phyloP scores from a whole-genome alignment of 1,284 basidiomycete genomes.

The Melampsora abietis-canadensis region DNA sequence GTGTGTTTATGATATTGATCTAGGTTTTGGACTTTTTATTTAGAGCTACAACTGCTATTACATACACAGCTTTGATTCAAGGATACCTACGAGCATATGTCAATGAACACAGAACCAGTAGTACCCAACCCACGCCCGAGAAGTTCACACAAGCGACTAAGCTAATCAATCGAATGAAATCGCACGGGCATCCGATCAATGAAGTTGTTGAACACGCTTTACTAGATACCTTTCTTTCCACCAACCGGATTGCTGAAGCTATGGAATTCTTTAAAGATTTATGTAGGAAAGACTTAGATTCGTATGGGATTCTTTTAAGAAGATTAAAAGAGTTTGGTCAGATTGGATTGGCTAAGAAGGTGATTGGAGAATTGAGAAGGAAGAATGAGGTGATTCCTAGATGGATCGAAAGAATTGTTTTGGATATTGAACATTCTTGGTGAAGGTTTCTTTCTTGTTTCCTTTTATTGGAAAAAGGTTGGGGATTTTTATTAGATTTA shows the following conservation, averaged over 20 bases:
- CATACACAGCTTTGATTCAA: conserved; percentile 40
- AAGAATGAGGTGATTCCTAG: no score
- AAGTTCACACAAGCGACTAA: background rate
- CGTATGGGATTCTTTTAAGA: conserved; percentile 26
- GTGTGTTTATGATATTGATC: background rate
- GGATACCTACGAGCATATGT: conserved; percentile 25
- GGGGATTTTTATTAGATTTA: no score
- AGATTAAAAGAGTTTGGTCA: conserved; percentile 24
- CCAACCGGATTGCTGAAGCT: background rate
- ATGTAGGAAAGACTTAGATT: conserved; percentile 11
- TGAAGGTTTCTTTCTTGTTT: no score
- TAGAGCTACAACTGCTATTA: conserved; percentile 35
- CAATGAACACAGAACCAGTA: conserved; percentile 11
- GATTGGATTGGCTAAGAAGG: background rate
- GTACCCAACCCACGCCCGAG: background rate
- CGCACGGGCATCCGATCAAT: conserved; percentile 1
- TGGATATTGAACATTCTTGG: no score
- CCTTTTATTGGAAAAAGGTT: no score
- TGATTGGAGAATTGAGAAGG: background rate
- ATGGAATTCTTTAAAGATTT: conserved; percentile 15
- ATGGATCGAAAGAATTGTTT: no score
- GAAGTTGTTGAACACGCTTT: conserved; percentile 23
- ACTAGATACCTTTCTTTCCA: conserved; percentile 16
- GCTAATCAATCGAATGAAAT: conserved; percentile 8
- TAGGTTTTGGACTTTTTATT: background rate